Percentiles rank a stretch among this genome's conserved stretches.
Evolutionary conservation across 345 rosid species (phyloP).

Genomic region (Hibiscus syriacus): DNA sequence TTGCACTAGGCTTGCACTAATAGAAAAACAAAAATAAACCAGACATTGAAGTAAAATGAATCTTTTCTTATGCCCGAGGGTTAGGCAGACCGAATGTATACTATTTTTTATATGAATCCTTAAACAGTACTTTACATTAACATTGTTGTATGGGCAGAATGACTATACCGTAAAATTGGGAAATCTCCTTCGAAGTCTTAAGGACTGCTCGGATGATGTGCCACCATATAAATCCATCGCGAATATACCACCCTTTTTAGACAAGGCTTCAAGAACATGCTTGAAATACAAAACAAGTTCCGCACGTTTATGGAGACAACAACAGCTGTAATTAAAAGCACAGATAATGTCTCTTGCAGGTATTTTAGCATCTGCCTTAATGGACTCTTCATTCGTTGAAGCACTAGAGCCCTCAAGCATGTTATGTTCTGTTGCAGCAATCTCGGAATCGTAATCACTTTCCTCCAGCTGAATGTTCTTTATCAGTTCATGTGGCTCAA

Average conservation of each 20-base stretch:
- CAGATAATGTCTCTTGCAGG: conserved; percentile 79
- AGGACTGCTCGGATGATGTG: conserved; percentile 65
- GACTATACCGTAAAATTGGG: conserved; percentile 59
- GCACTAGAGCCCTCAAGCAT: conserved; percentile 8
- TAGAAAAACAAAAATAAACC: background rate
- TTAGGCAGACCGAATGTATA: background rate
- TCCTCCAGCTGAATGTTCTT: conserved; percentile 33
- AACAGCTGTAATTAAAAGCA: conserved; percentile 91
- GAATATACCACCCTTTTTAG: conserved; percentile 73
- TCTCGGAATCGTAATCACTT: conserved; percentile 13
- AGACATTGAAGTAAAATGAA: no score
- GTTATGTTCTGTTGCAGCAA: conserved; percentile 17
- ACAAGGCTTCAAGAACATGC: conserved; percentile 51
- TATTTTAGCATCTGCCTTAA: conserved; percentile 25
- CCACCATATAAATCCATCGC: conserved; percentile 95
- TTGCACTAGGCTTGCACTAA: no score
- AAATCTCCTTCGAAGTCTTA: conserved; percentile 73
- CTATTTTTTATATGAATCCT: background rate
- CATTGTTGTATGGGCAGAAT: conserved; percentile 4
- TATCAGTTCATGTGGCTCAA: conserved; percentile 38
- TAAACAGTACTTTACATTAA: background rate
- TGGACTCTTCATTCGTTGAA: conserved; percentile 18
- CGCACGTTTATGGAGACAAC: conserved; percentile 75
- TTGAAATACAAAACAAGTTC: conserved; percentile 72
- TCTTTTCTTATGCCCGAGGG: no score